A percentile compares a stretch with the other conserved stretches of the same genome.
phyloP scores from a whole-genome alignment of 2,329 filamentous ascomycete species.

The Sordariomycetes sp. region DNA sequence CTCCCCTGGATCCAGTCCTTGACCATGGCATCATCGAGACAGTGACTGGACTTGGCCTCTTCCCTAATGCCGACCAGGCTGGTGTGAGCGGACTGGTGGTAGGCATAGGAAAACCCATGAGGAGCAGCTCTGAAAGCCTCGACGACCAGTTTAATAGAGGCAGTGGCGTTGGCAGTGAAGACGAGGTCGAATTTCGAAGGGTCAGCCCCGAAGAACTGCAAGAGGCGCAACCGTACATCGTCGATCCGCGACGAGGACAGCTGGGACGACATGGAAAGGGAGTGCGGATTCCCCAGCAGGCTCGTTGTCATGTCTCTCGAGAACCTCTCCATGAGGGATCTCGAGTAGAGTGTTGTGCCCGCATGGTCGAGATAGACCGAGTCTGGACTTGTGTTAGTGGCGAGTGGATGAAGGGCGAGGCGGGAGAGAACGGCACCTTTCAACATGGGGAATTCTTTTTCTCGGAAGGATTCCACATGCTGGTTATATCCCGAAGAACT shows the following conservation, averaged over 20 bases:
- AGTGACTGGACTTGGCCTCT: constrained; percentile 38
- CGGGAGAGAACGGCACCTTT: constrained; percentile 34
- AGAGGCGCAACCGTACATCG: constrained; percentile 37
- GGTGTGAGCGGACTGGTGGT: constrained; percentile 51
- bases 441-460: constrained; percentile 59
- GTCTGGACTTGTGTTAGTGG: constrained; percentile 15
- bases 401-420: neutral
- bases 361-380: constrained; percentile 46
- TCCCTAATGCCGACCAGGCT: constrained; percentile 61
- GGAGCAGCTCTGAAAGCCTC: constrained; percentile 44
- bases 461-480: constrained; percentile 46
- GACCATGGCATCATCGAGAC: constrained; percentile 47
- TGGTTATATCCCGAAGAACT: constrained; percentile 39
- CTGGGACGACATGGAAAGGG: constrained; percentile 47
- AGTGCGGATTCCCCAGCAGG: constrained; percentile 61
- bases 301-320: constrained; percentile 40
- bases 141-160: constrained; percentile 50
- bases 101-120: constrained; percentile 44
- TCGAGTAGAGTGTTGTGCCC: constrained; percentile 46
- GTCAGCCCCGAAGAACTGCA: constrained; percentile 48
- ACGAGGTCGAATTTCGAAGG: constrained; percentile 49
- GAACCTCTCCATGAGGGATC: constrained; percentile 45
- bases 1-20: constrained; percentile 26
- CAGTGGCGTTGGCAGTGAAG: constrained; percentile 52
- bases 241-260: constrained; percentile 47